These are phyloP conservation scores for Xylaria sp. DNA, from an alignment of 2,329 filamentous ascomycete genomes.

Conservation along the genomic window DNA sequence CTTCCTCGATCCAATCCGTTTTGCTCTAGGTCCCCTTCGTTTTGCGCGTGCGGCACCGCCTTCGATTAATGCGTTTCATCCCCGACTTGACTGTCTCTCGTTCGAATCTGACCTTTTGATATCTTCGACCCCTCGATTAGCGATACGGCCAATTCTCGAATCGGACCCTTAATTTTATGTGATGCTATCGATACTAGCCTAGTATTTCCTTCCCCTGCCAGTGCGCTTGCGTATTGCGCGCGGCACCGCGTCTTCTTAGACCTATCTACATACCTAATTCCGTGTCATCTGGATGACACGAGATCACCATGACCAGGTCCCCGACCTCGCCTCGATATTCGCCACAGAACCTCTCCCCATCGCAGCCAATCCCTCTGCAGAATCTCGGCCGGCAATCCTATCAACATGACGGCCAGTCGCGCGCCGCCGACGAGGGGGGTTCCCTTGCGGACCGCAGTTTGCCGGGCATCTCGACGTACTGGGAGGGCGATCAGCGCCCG, in stretches of 20 bases:
- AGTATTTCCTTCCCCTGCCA: conserved; percentile 20
- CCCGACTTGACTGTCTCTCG: conserved; percentile 23
- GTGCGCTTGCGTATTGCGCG: conserved; percentile 32
- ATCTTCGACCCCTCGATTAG: conserved; percentile 8
- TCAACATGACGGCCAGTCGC: conserved; percentile 27
- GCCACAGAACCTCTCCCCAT: conserved; percentile 48
- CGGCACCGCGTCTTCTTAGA: conserved; percentile 5
- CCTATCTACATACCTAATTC: conserved; percentile 9
- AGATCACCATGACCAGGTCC: conserved; percentile 47
- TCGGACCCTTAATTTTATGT: conserved; percentile 19
- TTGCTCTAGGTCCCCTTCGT: conserved; percentile 15
- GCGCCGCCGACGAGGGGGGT: conserved; percentile 23
- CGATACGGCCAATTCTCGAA: conserved; percentile 17
- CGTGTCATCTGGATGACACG: conserved; percentile 34
- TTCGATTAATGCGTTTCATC: conserved; percentile 28
- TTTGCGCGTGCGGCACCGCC: conserved; percentile 21
- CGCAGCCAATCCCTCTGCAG: conserved; percentile 72
- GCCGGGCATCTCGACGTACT: conserved; percentile 54
- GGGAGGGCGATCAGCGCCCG: conserved; percentile 52
- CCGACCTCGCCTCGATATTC: conserved; percentile 45
- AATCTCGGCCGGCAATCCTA: conserved; percentile 49
- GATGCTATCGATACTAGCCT: conserved; percentile 26
- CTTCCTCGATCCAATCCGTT: conserved; percentile 13
- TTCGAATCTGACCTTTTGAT: conserved; percentile 17
- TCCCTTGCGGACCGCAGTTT: conserved; percentile 36